These are phyloP conservation scores for Remersonia thermophila DNA, from an alignment of 2,329 filamentous ascomycete species.

Conservation along the genomic window DNA sequence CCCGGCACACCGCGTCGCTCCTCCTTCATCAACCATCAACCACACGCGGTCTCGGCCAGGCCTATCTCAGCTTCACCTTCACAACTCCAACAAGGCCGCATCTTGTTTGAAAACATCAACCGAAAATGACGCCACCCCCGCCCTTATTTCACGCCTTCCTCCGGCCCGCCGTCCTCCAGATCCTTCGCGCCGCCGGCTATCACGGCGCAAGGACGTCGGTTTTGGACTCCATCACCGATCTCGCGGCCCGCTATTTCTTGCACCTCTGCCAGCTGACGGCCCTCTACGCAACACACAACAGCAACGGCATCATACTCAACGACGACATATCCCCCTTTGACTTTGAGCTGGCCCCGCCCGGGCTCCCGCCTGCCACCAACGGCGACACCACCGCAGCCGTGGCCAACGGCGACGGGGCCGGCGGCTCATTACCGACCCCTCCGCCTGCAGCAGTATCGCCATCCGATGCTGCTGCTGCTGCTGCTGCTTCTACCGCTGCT, in stretches of 20 bases:
- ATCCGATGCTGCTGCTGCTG: too few relatives aligned
- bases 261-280: conserved; percentile 63
- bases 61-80: too few relatives aligned
- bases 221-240: conserved; percentile 76
- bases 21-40: too few relatives aligned
- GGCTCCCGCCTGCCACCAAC: background rate
- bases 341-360: background rate
- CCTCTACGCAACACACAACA: conserved; percentile 56
- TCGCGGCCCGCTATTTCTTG: conserved; percentile 69
- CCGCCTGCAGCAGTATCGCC: too few relatives aligned
- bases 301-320: conserved; percentile 47
- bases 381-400: background rate
- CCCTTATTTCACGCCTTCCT: conserved; percentile 62
- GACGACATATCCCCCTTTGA: conserved; percentile 22
- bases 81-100: too few relatives aligned
- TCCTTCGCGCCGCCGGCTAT: conserved; percentile 83
- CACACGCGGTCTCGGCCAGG: too few relatives aligned
- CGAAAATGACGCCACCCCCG: conserved; percentile 32
- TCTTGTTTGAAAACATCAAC: too few relatives aligned
- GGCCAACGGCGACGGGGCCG: background rate
- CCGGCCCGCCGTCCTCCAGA: conserved; percentile 77
- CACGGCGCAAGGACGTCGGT: conserved; percentile 70
- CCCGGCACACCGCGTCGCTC: too few relatives aligned
- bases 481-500: too few relatives aligned
- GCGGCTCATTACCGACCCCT: too few relatives aligned